Percentiles rank a stretch among this genome's conserved stretches.
Conservation (phyloP, 148 eudicot genomes). For the Cornus kousa region DNA sequence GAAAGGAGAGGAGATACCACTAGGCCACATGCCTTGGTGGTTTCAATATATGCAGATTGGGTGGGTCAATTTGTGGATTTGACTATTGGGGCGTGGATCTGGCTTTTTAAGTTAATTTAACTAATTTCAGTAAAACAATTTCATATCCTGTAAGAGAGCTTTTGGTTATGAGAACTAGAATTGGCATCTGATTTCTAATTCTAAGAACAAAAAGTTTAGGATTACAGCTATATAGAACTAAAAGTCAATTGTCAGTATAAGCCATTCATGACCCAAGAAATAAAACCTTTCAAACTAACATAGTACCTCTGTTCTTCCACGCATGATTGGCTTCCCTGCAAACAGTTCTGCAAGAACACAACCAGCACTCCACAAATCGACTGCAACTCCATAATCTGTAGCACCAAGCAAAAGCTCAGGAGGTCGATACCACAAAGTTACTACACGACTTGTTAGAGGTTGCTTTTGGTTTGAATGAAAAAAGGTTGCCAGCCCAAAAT, state of each 20-base stretch:
- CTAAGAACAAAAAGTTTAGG: too few relatives aligned
- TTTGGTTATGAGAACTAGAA: neutral
- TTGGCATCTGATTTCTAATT: too few relatives aligned
- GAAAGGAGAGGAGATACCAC: too few relatives aligned
- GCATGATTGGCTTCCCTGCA: constrained; percentile 69
- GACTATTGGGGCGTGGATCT: too few relatives aligned
- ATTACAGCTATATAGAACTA: too few relatives aligned
- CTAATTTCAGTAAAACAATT: too few relatives aligned
- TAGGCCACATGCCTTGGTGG: too few relatives aligned
- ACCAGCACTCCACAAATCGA: constrained; percentile 74
- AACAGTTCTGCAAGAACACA: constrained; percentile 64
- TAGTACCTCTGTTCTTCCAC: constrained; percentile 69
- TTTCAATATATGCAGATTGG: too few relatives aligned
- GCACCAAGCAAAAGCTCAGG: constrained; percentile 74
- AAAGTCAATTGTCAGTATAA: too few relatives aligned
- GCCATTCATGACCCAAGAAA: neutral
- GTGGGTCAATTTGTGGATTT: too few relatives aligned
- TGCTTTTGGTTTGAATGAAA: constrained; percentile 42
- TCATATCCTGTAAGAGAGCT: constrained; percentile 5
- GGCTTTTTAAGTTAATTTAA: too few relatives aligned
- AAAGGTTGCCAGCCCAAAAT: constrained; percentile 63
- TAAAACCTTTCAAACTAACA: constrained; percentile 5
- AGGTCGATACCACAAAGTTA: constrained; percentile 71
- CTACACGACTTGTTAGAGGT: constrained; percentile 66
- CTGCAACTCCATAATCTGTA: constrained; percentile 54